Base-by-base conservation (phyloP, 2,329 filamentous ascomycete species). In the Fusarium concolor region DNA sequence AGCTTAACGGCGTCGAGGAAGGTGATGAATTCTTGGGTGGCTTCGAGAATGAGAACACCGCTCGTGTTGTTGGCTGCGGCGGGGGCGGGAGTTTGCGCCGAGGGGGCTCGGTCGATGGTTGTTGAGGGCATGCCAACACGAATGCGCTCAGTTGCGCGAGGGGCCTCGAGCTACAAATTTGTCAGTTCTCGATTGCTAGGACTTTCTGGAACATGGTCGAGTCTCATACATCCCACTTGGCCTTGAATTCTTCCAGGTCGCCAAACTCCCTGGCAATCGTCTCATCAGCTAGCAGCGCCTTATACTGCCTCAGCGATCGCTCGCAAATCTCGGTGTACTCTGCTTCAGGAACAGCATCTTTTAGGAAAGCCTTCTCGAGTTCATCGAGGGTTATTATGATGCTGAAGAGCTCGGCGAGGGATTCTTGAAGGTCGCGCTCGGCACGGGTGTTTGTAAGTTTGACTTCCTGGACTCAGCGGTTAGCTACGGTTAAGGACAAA, bases 281-380 rank as follows among this genome's bases (percentile, higher is more conserved):
- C 71, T 98, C 95, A 76, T 98, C 93, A 29, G 92, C 90, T 29
- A 99, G 82, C 65, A 97, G 94, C 59, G 94, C 96, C 79, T 95
- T 97, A 84, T 99, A 99, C 82, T 99, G 96, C 80, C 97, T 96
- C 73, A 99, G 81, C 62, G 97, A 87, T 38, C 96, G 89, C 76
- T 94, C 92, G 84, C 96, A 99, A 70, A 96, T 97, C 76, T 98
- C 96, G 2, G 94, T 97, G 79, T 99, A 99, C 75, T 97, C 95
- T 52, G 86, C 86, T 80, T 98, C 96, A 8, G 92, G 88, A 50
- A 99, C 91, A 22, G 94, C 95, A 84, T 99, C 96, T 76, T 97
- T 96, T 38, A 99, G 87, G 76, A 97, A 99, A 1, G 95, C 96
- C 79, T 96, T 97, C 76, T 99, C 96, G 3, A 99, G 87, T 68